Base-by-base conservation (phyloP, 2,329 filamentous ascomycete species). In the Aquanectria penicillioides region DNA sequence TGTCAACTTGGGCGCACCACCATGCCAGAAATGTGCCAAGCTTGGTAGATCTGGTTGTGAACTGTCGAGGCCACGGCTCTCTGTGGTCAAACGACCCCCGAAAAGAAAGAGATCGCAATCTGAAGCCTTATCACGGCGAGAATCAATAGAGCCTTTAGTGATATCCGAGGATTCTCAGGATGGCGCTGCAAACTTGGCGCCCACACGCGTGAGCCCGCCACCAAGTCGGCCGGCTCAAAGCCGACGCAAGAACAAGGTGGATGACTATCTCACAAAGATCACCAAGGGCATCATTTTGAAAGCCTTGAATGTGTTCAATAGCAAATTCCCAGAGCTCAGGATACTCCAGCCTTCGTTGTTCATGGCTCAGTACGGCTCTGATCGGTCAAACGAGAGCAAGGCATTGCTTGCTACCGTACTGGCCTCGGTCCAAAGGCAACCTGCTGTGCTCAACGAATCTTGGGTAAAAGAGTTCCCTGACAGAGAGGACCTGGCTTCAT, bases 291-390 rank as follows among this genome's bases (percentile, higher is more conserved):
- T 69, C 1, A 67, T 75, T 3, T 62, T 76, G 7, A 74, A 74
- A 6, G 67, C 72, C 4, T 41, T 77, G 0, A 73, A 74, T 17
- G 64, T 74, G 0, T 77, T 77, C 9, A 74, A 69, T 6, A 70
- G 69, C 29, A 74, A 73, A 9, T 75, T 75, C 7, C 74, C 74
- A 0, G 74, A 77, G 44, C 44, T 76, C 9, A 64, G 71, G 7
- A 70, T 77, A 3, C 57, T 77, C 0, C 74, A 76, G n/a, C 69
- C 74, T 0, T 70, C 74, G 0, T 66, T 71, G 0, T 73, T 76
- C 6, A 67, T 74, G 18, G 56, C 63, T 0, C 69, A 73, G 5
- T 67, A 70, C 6, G 60, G 63, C 6, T 49, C 63, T 0, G 13
- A 31, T 0, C 64, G 65, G 0, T 70, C 68, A 0, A 64, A 49